Conservation (phyloP, 148 eudicot species). For the Vaccinium vitisidaea region DNA sequence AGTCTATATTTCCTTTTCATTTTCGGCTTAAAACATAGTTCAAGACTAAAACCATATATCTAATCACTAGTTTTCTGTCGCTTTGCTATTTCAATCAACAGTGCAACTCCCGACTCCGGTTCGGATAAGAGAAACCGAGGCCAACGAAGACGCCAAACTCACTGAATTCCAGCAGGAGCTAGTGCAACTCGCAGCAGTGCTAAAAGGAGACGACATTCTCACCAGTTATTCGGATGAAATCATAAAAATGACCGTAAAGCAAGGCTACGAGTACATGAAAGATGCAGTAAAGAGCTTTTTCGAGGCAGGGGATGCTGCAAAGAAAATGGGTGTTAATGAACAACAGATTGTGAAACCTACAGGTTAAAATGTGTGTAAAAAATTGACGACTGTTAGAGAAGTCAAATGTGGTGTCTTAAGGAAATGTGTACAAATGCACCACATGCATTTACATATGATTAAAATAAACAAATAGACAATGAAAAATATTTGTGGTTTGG, state of each 20-base stretch:
- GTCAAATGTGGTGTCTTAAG: not conserved
- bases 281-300: constrained; percentile 59
- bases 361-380: constrained; percentile 13
- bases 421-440: not conserved
- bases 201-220: constrained; percentile 64
- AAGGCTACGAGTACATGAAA: constrained; percentile 71
- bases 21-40: not conserved
- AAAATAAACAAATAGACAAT: not conserved
- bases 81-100: constrained; percentile 14
- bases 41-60: no score
- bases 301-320: constrained; percentile 61
- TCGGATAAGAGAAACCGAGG: constrained; percentile 49
- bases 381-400: not conserved
- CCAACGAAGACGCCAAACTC: constrained; percentile 61
- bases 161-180: constrained; percentile 82
- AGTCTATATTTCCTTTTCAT: not conserved
- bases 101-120: constrained; percentile 69
- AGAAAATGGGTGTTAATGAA: constrained; percentile 53
- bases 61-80: not conserved
- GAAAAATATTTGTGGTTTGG: not conserved
- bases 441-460: not conserved
- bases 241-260: constrained; percentile 53
- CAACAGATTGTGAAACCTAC: constrained; percentile 59
- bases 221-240: constrained; percentile 43
- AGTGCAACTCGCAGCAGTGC: constrained; percentile 69